phyloP scores from a whole-genome alignment of 2,329 filamentous ascomycete genomes.

The Claviceps cyperi region DNA sequence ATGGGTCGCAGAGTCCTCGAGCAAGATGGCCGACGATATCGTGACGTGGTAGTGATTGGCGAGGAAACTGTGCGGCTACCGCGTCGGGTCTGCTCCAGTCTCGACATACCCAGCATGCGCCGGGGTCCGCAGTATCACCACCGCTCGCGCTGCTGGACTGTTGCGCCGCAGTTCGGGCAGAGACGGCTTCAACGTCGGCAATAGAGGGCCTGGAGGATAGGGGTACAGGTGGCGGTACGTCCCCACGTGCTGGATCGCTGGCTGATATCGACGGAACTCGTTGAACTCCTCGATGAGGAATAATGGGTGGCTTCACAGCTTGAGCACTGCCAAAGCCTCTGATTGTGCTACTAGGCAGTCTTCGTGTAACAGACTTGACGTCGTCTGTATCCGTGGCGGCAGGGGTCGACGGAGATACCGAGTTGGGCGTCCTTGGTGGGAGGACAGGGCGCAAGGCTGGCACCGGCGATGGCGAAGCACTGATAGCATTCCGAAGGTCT shows the following conservation, averaged over 20 bases:
- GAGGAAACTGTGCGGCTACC: conserved; percentile 65
- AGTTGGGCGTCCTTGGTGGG: conserved; percentile 30
- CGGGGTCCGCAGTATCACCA: conserved; percentile 1
- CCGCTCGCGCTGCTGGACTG: conserved; percentile 6
- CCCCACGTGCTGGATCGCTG: conserved; percentile 8
- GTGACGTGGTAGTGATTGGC: conserved; percentile 49
- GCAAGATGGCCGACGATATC: conserved; percentile 63
- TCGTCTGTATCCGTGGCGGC: conserved; percentile 1
- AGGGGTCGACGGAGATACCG: conserved; percentile 5
- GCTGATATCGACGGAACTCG: conserved; percentile 4
- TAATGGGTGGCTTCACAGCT: background rate
- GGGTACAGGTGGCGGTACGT: conserved; percentile 37
- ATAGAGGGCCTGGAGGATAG: conserved; percentile 35
- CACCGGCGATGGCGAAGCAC: conserved; percentile 8
- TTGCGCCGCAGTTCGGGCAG: conserved; percentile 17
- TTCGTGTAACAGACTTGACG: conserved; percentile 4
- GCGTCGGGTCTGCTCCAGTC: conserved; percentile 75
- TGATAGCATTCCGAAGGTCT: conserved; percentile 14
- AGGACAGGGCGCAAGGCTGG: conserved; percentile 23
- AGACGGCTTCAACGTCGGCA: conserved; percentile 34
- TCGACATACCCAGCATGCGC: conserved; percentile 63
- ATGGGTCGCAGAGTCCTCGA: conserved; percentile 61
- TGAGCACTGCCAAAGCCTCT: conserved; percentile 11
- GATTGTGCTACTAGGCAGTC: conserved; percentile 7
- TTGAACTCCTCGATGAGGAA: conserved; percentile 1